Evolutionary conservation across 2,329 filamentous ascomycete species (phyloP).

Genomic region (Nemania serpens): DNA sequence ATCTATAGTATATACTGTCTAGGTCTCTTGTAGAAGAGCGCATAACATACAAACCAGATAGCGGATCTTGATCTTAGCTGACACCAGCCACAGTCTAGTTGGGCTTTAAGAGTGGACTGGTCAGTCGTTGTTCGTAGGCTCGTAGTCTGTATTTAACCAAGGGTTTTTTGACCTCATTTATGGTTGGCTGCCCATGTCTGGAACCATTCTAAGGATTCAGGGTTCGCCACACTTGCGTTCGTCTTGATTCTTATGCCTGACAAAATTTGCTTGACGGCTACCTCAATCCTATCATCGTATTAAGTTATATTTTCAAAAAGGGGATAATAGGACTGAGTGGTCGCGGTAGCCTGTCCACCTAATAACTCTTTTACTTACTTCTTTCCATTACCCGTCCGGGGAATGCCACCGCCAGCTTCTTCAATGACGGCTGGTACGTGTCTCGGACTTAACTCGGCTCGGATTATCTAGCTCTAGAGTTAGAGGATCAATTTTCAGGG

Average conservation of each 20-base stretch:
- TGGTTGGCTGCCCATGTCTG: conserved; percentile 66
- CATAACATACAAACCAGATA: too few species aligned
- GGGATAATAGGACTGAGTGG: too few species aligned
- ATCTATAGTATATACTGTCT: too few species aligned
- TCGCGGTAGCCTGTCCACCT: neutral
- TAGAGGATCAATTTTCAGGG: neutral
- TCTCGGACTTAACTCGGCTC: conserved; percentile 79
- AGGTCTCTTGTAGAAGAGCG: too few species aligned
- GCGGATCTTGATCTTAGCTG: too few species aligned
- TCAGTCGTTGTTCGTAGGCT: neutral
- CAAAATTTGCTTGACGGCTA: conserved; percentile 93
- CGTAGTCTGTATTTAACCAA: too few species aligned
- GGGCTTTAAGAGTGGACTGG: too few species aligned
- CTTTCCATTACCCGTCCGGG: conserved; percentile 92
- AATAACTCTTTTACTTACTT: conserved; percentile 64
- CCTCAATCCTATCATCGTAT: conserved; percentile 71
- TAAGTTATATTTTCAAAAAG: conserved; percentile 4
- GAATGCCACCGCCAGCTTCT: conserved; percentile 79
- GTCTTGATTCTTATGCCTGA: conserved; percentile 86
- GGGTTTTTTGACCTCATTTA: neutral
- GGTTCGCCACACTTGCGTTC: conserved; percentile 91
- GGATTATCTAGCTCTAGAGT: conserved; percentile 54
- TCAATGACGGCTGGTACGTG: conserved; percentile 88
- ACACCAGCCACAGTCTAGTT: too few species aligned
- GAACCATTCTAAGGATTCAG: conserved; percentile 88